A percentile compares a stretch with the other conserved stretches of the same genome.
Evolutionary conservation across 2,329 filamentous ascomycete genomes (phyloP).

Genomic region (Diaporthe sp.): DNA sequence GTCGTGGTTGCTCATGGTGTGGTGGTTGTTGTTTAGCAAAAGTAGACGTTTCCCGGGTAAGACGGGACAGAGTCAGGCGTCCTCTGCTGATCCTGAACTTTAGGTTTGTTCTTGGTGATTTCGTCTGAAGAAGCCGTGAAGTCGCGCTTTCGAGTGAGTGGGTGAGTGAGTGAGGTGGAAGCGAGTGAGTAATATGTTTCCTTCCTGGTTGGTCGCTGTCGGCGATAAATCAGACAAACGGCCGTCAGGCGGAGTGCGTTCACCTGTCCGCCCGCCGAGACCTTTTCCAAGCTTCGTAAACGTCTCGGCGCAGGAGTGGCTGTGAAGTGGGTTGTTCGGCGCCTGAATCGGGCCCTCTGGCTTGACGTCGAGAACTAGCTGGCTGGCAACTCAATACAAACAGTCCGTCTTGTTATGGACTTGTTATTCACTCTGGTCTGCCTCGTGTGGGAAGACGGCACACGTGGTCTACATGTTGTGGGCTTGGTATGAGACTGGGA

Average conservation of each 20-base stretch:
- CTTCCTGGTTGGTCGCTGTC: neutral
- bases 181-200: neutral
- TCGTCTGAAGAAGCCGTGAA: neutral
- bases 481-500: neutral
- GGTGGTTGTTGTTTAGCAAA: neutral
- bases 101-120: neutral
- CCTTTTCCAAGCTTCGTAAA: slow-evolving; percentile 28
- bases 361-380: neutral
- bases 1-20: slow-evolving; percentile 29
- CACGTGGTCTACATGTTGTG: neutral
- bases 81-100: neutral
- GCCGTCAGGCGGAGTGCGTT: neutral
- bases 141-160: neutral
- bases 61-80: neutral
- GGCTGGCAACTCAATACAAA: neutral
- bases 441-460: neutral
- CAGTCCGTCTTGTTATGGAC: neutral
- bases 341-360: neutral
- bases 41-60: neutral
- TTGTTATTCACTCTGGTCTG: neutral
- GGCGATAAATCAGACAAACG: neutral
- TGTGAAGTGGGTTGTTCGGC: slow-evolving; percentile 13
- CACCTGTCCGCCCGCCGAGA: slow-evolving; percentile 16
- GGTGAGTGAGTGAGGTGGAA: neutral
- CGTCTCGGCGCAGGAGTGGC: slow-evolving; percentile 37